Conservation (phyloP, 768 basidiomycete species). For the Lentinus tigrinus region DNA sequence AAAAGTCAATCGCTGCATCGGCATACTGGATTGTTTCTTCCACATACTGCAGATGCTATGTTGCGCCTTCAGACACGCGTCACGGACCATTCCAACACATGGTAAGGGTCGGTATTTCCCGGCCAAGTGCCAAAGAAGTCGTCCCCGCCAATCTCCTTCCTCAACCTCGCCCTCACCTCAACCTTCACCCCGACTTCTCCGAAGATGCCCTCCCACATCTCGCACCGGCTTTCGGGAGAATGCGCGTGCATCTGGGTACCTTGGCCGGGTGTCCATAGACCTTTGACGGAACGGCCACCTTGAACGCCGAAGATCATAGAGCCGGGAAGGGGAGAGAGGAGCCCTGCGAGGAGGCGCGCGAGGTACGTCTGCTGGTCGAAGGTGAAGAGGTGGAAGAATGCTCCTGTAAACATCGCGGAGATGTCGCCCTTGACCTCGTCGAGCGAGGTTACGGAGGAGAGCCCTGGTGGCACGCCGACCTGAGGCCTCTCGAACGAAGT, state of each 20-base stretch:
- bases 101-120: background rate
- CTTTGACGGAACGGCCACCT: slow-evolving; percentile 31
- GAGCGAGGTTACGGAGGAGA: slow-evolving; percentile 30
- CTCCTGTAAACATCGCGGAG: slow-evolving; percentile 48
- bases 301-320: slow-evolving; percentile 48
- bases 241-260: slow-evolving; percentile 33
- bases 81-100: slow-evolving; percentile 2
- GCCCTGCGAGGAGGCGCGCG: slow-evolving; percentile 38
- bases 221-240: slow-evolving; percentile 35
- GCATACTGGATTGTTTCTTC: too few species aligned
- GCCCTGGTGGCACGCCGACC: background rate
- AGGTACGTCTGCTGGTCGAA: slow-evolving; percentile 39
- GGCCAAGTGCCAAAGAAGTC: background rate
- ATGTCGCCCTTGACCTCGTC: slow-evolving; percentile 43
- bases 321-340: slow-evolving; percentile 43
- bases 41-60: too few species aligned
- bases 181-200: slow-evolving; percentile 32
- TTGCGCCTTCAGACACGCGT: background rate
- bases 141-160: background rate
- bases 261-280: slow-evolving; percentile 9
- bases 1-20: too few species aligned
- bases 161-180: slow-evolving; percentile 6
- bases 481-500: too few species aligned
- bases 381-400: slow-evolving; percentile 51
- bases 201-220: slow-evolving; percentile 39